A percentile compares a stretch with the other conserved stretches of the same genome.
Conservation (phyloP, 2,329 filamentous ascomycete species). For the Tricladium varicosporioides region DNA sequence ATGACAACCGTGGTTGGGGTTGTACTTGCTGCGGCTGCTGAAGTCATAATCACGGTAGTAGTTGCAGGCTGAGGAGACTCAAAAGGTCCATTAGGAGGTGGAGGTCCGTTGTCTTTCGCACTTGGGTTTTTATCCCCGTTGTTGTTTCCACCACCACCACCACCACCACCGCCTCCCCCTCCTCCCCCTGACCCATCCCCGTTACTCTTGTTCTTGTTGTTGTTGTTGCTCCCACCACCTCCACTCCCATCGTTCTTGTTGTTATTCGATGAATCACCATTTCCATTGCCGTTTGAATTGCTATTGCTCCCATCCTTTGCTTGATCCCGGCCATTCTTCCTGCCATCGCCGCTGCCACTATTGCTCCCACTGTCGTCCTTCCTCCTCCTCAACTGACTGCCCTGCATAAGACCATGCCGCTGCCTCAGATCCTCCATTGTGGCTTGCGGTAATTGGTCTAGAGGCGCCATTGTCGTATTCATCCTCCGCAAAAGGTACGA, state of each 20-base stretch:
- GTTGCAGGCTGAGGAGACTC: not conserved
- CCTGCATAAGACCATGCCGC: constrained; percentile 10
- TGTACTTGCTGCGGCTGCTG: not conserved
- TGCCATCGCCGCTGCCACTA: not conserved
- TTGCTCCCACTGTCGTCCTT: not conserved
- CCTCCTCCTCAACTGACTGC: constrained; percentile 7
- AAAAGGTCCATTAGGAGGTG: not conserved
- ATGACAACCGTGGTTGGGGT: not conserved
- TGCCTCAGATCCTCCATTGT: constrained; percentile 14
- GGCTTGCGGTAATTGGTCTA: constrained; percentile 21
- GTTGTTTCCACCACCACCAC: not conserved
- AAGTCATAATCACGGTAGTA: not conserved
- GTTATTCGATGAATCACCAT: constrained; percentile 6
- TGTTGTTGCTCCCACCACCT: constrained; percentile 1
- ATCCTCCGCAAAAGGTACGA: constrained; percentile 27
- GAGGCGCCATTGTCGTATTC: constrained; percentile 33
- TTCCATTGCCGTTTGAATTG: not conserved
- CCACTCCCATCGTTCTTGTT: not conserved
- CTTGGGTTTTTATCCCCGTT: not conserved
- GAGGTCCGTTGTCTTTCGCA: constrained; percentile 1
- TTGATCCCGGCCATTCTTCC: not conserved
- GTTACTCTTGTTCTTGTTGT: not conserved
- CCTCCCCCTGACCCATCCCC: not conserved
- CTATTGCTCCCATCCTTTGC: not conserved
- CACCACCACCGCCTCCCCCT: not conserved